Evolutionary conservation across 306 rosid genomes (phyloP).

Genomic region (Quercus wislizeni): DNA sequence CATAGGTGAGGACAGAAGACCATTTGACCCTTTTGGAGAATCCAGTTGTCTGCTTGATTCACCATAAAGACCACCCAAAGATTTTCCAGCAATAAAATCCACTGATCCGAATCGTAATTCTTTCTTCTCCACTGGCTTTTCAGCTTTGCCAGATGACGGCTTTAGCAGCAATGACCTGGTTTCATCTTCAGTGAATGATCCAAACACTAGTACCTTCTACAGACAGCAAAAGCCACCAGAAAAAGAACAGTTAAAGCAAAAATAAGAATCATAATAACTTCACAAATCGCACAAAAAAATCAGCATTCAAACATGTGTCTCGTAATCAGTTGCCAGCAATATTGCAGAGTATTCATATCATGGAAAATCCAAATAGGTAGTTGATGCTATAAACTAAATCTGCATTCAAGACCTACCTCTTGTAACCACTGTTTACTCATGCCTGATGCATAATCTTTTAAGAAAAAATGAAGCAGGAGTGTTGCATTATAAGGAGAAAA

Average conservation of each 20-base stretch:
- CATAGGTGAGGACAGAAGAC: slow-evolving; percentile 22
- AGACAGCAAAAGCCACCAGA: slow-evolving; percentile 8
- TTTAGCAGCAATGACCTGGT: slow-evolving; percentile 54
- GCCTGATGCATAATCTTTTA: background rate
- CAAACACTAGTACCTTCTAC: slow-evolving; percentile 61
- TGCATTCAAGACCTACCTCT: slow-evolving; percentile 1
- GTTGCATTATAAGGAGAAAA: background rate
- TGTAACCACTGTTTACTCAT: background rate
- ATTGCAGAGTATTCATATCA: background rate
- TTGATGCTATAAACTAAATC: background rate
- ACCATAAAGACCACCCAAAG: slow-evolving; percentile 14
- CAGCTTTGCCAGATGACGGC: slow-evolving; percentile 37
- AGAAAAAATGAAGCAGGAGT: background rate
- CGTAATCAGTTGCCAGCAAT: background rate
- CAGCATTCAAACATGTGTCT: background rate
- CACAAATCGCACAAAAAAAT: background rate
- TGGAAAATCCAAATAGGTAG: background rate
- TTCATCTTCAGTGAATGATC: slow-evolving; percentile 93
- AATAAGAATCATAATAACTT: background rate
- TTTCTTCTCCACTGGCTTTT: slow-evolving; percentile 48
- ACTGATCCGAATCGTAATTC: slow-evolving; percentile 71
- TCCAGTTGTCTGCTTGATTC: slow-evolving; percentile 30
- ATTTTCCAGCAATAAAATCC: slow-evolving; percentile 28
- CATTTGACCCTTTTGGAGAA: slow-evolving; percentile 26
- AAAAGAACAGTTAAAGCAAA: slow-evolving; percentile 9